phyloP scores from a whole-genome alignment of 106 monocot species.

The Allium sativum region DNA sequence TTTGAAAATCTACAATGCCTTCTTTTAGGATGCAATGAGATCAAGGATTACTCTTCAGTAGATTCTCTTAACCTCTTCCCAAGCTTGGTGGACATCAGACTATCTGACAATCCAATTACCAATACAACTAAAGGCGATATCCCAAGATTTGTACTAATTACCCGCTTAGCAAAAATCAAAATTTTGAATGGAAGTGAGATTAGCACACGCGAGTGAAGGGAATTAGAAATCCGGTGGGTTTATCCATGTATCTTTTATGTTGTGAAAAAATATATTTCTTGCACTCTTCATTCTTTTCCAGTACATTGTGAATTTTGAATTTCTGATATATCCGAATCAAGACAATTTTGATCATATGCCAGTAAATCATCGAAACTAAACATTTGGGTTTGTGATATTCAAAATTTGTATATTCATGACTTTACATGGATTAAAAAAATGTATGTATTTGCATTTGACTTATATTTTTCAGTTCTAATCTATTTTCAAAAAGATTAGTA shows the following conservation, averaged over 20 bases:
- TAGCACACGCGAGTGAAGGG: conserved; percentile 67
- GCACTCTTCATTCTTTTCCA: no score
- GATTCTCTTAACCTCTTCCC: conserved; percentile 81
- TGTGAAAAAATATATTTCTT: no score
- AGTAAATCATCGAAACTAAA: no score
- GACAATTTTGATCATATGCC: no score
- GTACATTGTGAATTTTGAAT: no score
- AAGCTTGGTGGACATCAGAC: conserved; percentile 70
- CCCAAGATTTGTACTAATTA: conserved; percentile 74
- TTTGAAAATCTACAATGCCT: conserved; percentile 79
- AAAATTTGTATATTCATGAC: no score
- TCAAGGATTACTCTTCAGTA: conserved; percentile 64
- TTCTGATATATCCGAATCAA: no score
- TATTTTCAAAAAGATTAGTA: no score
- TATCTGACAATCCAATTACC: conserved; percentile 86
- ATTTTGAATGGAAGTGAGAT: conserved; percentile 97
- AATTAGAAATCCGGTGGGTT: conserved; percentile 92
- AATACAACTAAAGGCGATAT: conserved; percentile 72
- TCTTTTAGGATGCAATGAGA: conserved; percentile 80
- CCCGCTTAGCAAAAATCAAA: conserved; percentile 68
- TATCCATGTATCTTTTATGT: conserved; percentile 3
- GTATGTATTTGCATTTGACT: no score
- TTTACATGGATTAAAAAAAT: no score
- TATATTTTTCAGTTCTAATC: no score
- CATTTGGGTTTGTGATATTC: no score